Base-by-base conservation (phyloP, 2,329 filamentous ascomycete genomes). In the Zalaria obscura region DNA sequence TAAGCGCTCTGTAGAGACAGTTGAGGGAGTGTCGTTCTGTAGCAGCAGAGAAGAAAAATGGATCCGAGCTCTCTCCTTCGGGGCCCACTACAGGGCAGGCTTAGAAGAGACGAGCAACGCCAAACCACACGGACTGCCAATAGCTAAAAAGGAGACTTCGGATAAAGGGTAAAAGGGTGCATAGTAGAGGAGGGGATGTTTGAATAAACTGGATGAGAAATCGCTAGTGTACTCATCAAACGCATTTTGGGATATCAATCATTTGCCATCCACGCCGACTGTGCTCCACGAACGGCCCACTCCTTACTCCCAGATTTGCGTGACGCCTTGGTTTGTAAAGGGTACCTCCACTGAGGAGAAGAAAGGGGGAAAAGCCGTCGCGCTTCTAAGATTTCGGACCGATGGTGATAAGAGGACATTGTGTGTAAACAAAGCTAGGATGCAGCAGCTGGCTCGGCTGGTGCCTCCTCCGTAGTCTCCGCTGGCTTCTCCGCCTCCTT, bases 401-500 rank as follows among this genome's bases (percentile, higher is more conserved):
- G 7, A 27, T 9, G 36, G 26, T 9, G 25, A 25, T 7, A 26
- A 27, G 36, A 27, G n/a, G 10, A 25, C 36, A 8, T 25, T 7
- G 40, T 35, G 25, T 36, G 38, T 31, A 38, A 40, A 39, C 38
- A 31, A 7, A n/a, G 27, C 41, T 46, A 45, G 27, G 57, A 47
- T 41, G 63, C 67, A 45, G 69, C 66, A 49, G 70, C 54, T 62
- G 72, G 72, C 44, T 72, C 65, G 42, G 65, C 60, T 29, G 47
- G 45, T 36, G 53, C 60, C 68, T 67, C 35, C 39, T 45, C 45
- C 35, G 43, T 27, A 49, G 52, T 54, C 58, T 64, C 59, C 28
- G 59, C 47, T 10, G 56, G 43, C 52, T 59, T 58, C 51, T 62
- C 57, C 50, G 75, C 72, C 59, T 84, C 78, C 71, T 80, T 78